phyloP scores from a whole-genome alignment of 2,329 filamentous ascomycete genomes.

The Aspergillus terreus region DNA sequence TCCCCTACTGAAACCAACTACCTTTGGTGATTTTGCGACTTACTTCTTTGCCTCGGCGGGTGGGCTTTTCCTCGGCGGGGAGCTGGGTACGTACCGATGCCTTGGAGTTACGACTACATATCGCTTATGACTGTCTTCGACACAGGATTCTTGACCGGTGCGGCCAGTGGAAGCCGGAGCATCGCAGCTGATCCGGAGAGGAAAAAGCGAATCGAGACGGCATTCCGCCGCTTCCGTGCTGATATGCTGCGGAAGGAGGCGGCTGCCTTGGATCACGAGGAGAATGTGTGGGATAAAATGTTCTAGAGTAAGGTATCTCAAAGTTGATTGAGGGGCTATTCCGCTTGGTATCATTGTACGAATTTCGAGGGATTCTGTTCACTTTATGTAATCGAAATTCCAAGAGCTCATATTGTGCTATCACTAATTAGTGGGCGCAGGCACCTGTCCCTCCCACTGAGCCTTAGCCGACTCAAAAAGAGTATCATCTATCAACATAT shows the following conservation, averaged over 20 bases:
- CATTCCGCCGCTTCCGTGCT: constrained; percentile 60
- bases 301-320: constrained; percentile 7
- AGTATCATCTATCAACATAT: too few species aligned
- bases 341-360: too few species aligned
- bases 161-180: constrained; percentile 49
- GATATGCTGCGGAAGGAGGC: constrained; percentile 62
- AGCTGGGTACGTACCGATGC: constrained; percentile 37
- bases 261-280: constrained; percentile 48
- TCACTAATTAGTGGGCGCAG: too few species aligned
- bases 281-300: constrained; percentile 25
- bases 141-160: constrained; percentile 55
- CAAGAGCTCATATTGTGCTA: too few species aligned
- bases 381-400: too few species aligned
- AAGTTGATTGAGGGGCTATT: too few species aligned
- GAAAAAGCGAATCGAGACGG: constrained; percentile 57
- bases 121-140: neutral
- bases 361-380: too few species aligned
- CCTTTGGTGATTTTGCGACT: constrained; percentile 58
- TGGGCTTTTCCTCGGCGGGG: constrained; percentile 62
- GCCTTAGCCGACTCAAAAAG: too few species aligned
- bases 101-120: neutral
- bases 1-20: constrained; percentile 54
- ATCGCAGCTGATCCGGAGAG: constrained; percentile 54
- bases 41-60: constrained; percentile 61
- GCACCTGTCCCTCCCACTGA: too few species aligned